Base-by-base conservation (phyloP, 2,329 filamentous ascomycete species). In the Penicillium sp. region DNA sequence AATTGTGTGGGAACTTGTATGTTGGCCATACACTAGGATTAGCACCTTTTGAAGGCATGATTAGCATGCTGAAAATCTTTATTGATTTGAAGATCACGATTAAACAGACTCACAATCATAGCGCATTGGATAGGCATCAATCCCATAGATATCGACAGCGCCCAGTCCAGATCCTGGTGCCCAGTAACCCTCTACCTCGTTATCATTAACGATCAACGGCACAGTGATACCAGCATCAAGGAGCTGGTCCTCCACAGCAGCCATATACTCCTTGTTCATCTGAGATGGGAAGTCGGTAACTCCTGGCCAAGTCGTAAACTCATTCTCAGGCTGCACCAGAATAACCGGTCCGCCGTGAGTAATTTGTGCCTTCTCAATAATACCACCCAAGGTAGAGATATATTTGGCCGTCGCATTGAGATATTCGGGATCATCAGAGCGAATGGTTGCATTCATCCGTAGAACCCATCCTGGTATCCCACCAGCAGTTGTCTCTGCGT, bases 321-420 rank as follows among this genome's bases (percentile, higher is more conserved):
- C 90, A 61, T 93, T 95, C 71, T 95, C 90, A 0, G 88, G 86
- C 68, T 95, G 90, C 26, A 89, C 80, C 2, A 93, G 73, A 56
- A 93, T 89, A 2, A 95, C 82, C 0, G 90, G 90, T 0, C 91
- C 90, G 0, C 88, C 90, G 50, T 91, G 89, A 1, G 89, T 92
- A 65, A 93, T 91, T 66, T 93, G 90, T 0, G 84, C 85, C 19
- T 52, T 51, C 31, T 60, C 56, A 39, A 66, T 65, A 3, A 63
- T 61, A 4, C 84, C 82, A 2, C 89, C 88, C 56, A 93, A 86
- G 6, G 85, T 80, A 1, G 53, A 47, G 50, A 60, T 22, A 27
- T 62, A 62, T 1, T 53, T 45, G 10, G 6, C n/a, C 0, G 87
- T 91, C 0, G 88, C 83, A 21, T 81, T 76, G 5, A 90, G 74